Percentiles rank a stretch among this genome's conserved stretches.
Conservation (phyloP, 1,139 yeast genomes). For the Kurtzmaniella quercitrusa region DNA sequence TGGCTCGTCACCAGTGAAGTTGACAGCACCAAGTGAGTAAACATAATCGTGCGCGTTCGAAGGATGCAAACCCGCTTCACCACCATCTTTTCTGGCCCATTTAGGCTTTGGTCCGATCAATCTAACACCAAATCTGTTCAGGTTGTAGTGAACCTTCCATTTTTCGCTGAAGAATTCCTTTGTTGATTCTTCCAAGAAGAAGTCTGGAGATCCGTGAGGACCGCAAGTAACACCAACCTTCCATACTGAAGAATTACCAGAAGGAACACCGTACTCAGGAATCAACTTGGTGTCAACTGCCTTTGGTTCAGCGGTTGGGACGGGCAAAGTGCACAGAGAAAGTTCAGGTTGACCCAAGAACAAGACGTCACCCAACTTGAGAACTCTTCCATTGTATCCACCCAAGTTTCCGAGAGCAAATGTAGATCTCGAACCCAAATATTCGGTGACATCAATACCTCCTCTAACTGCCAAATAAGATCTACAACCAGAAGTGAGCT, state of each 20-base stretch:
- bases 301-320: slow-evolving; percentile 62
- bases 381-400: slow-evolving; percentile 88
- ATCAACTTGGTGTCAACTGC: slow-evolving; percentile 54
- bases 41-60: slow-evolving; percentile 97
- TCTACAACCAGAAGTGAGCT: slow-evolving; percentile 77
- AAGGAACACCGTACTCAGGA: slow-evolving; percentile 42
- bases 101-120: slow-evolving; percentile 92
- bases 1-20: slow-evolving; percentile 98
- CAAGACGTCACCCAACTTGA: slow-evolving; percentile 88
- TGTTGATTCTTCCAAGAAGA: slow-evolving; percentile 74
- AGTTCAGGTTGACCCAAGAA: slow-evolving; percentile 77
- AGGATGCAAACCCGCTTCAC: slow-evolving; percentile 97
- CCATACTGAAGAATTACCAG: slow-evolving; percentile 59
- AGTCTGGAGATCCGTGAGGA: slow-evolving; percentile 97
- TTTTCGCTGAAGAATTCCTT: slow-evolving; percentile 66
- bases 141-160: slow-evolving; percentile 96
- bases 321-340: slow-evolving; percentile 64
- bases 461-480: slow-evolving; percentile 87
- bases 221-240: slow-evolving; percentile 91
- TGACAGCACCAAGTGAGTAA: slow-evolving; percentile 92
- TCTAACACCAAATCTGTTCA: slow-evolving; percentile 94
- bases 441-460: slow-evolving; percentile 91
- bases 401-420: slow-evolving; percentile 94
- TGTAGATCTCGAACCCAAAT: slow-evolving; percentile 93
- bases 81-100: slow-evolving; percentile 98